phyloP scores from a whole-genome alignment of 192 early-diverging fungal species.

The Coemansia sp. region DNA sequence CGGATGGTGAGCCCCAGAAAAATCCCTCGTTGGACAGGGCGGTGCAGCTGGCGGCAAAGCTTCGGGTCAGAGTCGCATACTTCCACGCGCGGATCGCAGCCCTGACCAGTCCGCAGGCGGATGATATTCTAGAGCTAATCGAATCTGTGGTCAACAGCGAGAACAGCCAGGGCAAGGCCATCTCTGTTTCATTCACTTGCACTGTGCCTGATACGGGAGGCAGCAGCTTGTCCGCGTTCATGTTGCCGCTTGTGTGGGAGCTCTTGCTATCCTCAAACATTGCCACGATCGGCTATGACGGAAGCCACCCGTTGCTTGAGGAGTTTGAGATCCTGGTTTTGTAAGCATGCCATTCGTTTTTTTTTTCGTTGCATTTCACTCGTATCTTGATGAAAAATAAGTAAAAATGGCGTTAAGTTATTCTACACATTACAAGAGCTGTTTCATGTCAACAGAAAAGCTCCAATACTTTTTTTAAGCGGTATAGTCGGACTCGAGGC shows the following conservation, averaged over 20 bases:
- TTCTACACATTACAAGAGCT: conserved; percentile 12
- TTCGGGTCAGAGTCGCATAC: conserved; percentile 47
- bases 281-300: conserved; percentile 21
- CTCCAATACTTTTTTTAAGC: conserved; percentile 10
- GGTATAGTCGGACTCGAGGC: conserved; percentile 34
- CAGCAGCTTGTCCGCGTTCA: conserved; percentile 29
- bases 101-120: conserved; percentile 32
- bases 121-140: conserved; percentile 35
- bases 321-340: conserved; percentile 41
- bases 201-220: not conserved
- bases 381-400: not conserved
- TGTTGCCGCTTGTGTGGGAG: conserved; percentile 54
- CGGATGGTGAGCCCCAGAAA: not conserved
- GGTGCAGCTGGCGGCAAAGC: conserved; percentile 22
- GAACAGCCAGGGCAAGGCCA: conserved; percentile 3
- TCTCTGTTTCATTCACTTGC: conserved; percentile 1
- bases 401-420: conserved; percentile 3
- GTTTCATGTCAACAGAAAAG: not conserved
- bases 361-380: not conserved
- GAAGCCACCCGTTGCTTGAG: conserved; percentile 18
- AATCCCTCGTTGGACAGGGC: conserved; percentile 6
- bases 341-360: conserved; percentile 11
- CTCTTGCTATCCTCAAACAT: conserved; percentile 31
- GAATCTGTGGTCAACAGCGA: conserved; percentile 23
- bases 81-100: conserved; percentile 47